phyloP scores from a whole-genome alignment of 192 early-diverging fungal species.

The Coemansia sp. region DNA sequence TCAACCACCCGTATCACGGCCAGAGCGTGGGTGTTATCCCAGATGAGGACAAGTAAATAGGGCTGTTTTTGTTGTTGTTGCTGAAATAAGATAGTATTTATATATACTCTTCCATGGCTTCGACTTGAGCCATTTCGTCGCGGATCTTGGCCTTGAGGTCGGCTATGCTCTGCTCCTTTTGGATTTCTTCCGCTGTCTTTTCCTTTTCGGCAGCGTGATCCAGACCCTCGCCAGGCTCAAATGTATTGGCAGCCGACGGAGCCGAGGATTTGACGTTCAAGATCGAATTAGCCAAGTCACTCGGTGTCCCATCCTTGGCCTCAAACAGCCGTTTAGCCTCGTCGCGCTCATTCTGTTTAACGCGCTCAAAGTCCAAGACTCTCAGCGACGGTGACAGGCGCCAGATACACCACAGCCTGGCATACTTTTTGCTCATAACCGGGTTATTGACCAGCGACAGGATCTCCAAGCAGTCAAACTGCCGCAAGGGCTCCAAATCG shows the following conservation, averaged over 20 bases:
- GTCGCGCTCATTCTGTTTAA: conserved; percentile 75
- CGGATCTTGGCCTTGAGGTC: conserved; percentile 52
- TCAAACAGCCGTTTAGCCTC: conserved; percentile 84
- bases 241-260: conserved; percentile 63
- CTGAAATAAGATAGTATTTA: not conserved
- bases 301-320: conserved; percentile 61
- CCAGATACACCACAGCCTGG: conserved; percentile 85
- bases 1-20: conserved; percentile 75
- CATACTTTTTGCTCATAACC: conserved; percentile 79
- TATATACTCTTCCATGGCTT: conserved; percentile 54
- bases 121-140: conserved; percentile 48
- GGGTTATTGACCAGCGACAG: conserved; percentile 91
- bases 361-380: conserved; percentile 85
- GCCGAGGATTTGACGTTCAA: conserved; percentile 57
- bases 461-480: conserved; percentile 53
- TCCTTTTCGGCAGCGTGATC: conserved; percentile 10
- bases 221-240: conserved; percentile 84
- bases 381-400: conserved; percentile 68
- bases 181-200: conserved; percentile 8
- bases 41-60: conserved; percentile 34
- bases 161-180: conserved; percentile 35
- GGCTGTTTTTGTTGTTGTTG: not conserved
- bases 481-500: conserved; percentile 78
- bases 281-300: conserved; percentile 68
- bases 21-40: conserved; percentile 55